phyloP scores from a whole-genome alignment of 257 asterid species.

The Capsicum baccatum region DNA sequence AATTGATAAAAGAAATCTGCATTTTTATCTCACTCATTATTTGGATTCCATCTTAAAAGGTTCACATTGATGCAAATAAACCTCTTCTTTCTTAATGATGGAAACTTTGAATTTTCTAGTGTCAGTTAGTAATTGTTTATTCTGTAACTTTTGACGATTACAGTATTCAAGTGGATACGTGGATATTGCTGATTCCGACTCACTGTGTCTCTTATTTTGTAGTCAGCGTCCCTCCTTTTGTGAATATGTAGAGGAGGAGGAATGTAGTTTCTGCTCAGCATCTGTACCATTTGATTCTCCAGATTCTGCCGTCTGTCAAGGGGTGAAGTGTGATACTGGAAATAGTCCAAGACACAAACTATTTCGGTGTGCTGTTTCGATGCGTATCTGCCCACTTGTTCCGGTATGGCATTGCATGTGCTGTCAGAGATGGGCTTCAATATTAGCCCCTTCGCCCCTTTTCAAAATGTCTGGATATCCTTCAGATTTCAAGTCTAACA shows the following conservation, averaged over 20 bases:
- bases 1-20: neutral
- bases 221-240: conserved; percentile 40
- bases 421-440: conserved; percentile 61
- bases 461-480: conserved; percentile 57
- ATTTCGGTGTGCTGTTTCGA: conserved; percentile 65
- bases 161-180: neutral
- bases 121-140: neutral
- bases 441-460: conserved; percentile 57
- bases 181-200: conserved; percentile 24
- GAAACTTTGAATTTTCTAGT: neutral
- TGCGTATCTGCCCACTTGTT: conserved; percentile 67
- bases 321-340: conserved; percentile 43
- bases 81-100: neutral
- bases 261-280: conserved; percentile 75
- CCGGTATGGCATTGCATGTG: conserved; percentile 81
- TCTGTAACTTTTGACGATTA: neutral
- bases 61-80: neutral
- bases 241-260: conserved; percentile 53
- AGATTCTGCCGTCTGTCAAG: conserved; percentile 67
- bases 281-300: conserved; percentile 73
- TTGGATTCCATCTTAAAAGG: neutral
- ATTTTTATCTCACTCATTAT: neutral
- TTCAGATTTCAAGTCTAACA: conserved; percentile 48
- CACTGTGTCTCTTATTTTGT: conserved; percentile 8
- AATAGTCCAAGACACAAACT: conserved; percentile 55